Base-by-base conservation (phyloP, 768 basidiomycete species). In the Amanita phalloides region DNA sequence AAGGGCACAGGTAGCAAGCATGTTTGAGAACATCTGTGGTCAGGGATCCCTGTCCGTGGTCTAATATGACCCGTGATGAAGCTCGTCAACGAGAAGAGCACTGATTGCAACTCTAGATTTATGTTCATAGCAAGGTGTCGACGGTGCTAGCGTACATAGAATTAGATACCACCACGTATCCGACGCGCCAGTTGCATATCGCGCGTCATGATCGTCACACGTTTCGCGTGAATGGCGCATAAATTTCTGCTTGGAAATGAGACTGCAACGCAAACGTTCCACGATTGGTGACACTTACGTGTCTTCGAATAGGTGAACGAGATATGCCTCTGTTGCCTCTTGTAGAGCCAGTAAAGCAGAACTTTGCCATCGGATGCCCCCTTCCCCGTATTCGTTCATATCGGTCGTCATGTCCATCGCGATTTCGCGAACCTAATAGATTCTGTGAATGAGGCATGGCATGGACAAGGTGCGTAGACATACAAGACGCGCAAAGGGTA, bases 281-380 rank as follows among this genome's bases (percentile, higher is more conserved):
- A 0, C 14, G 17, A 23, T n/a, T 3, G 28, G 17, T 44, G 48
- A 30, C 30, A 89, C 93, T 72, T 66, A 97, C 90, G 95, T 92
- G 68, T 99, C 96, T 68, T 99, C 96, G 56, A 99, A 98, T 41
- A 98, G 69, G 69, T 98, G 94, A 17, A 99, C 90, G n/a, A 98
- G 73, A 60, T 80, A 96, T 13, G 93, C 91, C 66, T 96, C 93
- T 21, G 93, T 91, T 10, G 96, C 96, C 67, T 99, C 96, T 61
- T 99, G 96, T 55, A 99, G 66, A 1, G 96, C 96, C 60, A 93
- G 63, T 52, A 99, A 75, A 4, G 96, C 96, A 4, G 92, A 90
- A 56, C 83, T 90, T 66, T 99, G 96, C 96, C 96, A 99, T 43
- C 96, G 78, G 48, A 98, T 66, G 9, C 76, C 72, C 2, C 72